These are phyloP conservation scores for Calamus simplicifolius DNA, from an alignment of 176 grass and related monocot genomes.

Conservation along the genomic window DNA sequence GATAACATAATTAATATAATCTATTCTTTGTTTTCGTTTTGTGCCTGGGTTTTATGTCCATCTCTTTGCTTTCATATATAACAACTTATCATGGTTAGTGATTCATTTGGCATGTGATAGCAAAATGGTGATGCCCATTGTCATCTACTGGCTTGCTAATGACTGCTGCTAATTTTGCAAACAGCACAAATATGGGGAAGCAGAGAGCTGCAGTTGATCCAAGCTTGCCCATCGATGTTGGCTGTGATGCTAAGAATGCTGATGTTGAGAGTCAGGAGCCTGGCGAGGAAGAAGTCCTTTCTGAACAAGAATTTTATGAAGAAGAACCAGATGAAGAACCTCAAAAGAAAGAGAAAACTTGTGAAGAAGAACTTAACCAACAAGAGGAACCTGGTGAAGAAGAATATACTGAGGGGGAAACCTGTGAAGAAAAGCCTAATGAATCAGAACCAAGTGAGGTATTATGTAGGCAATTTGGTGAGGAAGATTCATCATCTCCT, in stretches of 20 bases:
- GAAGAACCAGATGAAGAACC: constrained; percentile 19
- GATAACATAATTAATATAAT: too few species aligned
- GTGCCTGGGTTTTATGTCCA: too few species aligned
- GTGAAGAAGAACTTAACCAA: constrained; percentile 1
- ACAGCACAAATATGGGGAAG: too few species aligned
- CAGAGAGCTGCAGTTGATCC: too few species aligned
- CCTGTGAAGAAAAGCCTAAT: neutral
- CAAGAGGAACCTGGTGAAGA: constrained; percentile 17
- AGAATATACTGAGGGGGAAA: constrained; percentile 18
- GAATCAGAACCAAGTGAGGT: neutral
- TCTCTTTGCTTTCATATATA: too few species aligned
- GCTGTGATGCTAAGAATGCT: constrained; percentile 8
- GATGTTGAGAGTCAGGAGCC: constrained; percentile 9
- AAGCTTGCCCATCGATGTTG: too few species aligned
- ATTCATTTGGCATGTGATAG: too few species aligned
- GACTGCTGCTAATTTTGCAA: too few species aligned
- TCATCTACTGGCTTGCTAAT: too few species aligned
- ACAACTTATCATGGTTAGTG: too few species aligned
- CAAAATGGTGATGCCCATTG: too few species aligned
- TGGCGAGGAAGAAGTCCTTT: constrained; percentile 30
- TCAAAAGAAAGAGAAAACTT: neutral
- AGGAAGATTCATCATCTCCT: constrained; percentile 26
- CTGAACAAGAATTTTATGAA: constrained; percentile 24
- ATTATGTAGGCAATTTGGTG: neutral
- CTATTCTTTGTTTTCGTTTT: too few species aligned